These are phyloP conservation scores for Zea mays DNA, from an alignment of 176 grass and related monocot genomes.

Conservation along the genomic window Zm-B73-REFERENCE-NAM-5.0 NC_050105.1:110684501-110685000, in stretches of 20 bases:
- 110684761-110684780: conserved; percentile 37
- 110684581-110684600: conserved; percentile 89
- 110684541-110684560: conserved; percentile 70
- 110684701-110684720: conserved; percentile 38
- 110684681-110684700: conserved; percentile 50
- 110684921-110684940: background rate
- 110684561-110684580: conserved; percentile 74
- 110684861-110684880: conserved; percentile 25
- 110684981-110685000: conserved; percentile 19
- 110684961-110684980: background rate
- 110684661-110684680: conserved; percentile 41
- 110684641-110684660: conserved; percentile 64
- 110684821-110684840: conserved; percentile 43
- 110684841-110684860: conserved; percentile 27
- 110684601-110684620: conserved; percentile 75
- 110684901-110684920: background rate
- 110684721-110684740: conserved; percentile 28
- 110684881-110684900: conserved; percentile 8
- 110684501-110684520: conserved; percentile 92
- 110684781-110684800: conserved; percentile 30
- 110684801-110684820: conserved; percentile 36
- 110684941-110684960: conserved; percentile 9
- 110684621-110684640: conserved; percentile 70
- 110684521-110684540: conserved; percentile 85
- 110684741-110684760: conserved; percentile 25